Base-by-base conservation (phyloP, 495 filamentous ascomycete species). In the Daldinia vernicosa region DNA sequence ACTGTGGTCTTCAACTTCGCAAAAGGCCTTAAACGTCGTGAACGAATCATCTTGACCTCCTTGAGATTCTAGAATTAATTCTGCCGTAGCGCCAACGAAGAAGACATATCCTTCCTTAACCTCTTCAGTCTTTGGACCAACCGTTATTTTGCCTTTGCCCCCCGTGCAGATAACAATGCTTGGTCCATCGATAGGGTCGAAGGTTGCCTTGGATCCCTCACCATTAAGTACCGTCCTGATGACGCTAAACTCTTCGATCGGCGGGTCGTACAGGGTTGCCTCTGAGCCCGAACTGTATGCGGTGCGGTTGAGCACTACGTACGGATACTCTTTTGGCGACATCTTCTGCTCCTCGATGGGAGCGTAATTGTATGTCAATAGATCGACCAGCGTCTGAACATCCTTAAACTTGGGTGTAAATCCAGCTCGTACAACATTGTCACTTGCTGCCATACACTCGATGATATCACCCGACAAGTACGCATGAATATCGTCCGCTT, bases 381-480 rank as follows among this genome's bases (percentile, higher is more conserved):
- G 97, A 67, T 85, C 83, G 37, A 94, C 92, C n/a, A 99, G 85
- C 3, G 93, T 98, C 52, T 89, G 84, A 51, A 97, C 93, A 72
- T 99, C 95, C 83, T 98, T 97, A 86, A 95, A 98, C 80, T 99
- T 99, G 9, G 95, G 95, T 0, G 95, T 99, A 77, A 99, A 94
- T 19, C 95, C 95, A 1, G 95, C 95, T 33, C 95, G 94, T 22
- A 99, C 94, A 6, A 99, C 95, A 69, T 99, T 99, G 82, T 99
- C 95, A 35, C 92, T 96, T 22, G 93, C 91, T 1, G 95, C 95
- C 95, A 99, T 99, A 84, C 95, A 98, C 81, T 99, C 95, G 72
- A 99, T 93, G 73, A 99, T 97, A 66, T 99, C 95, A 50, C 95
- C 95, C 26, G 90, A 93, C 33, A 99, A 85, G 78, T 99, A 99